Evolutionary conservation across 192 early-diverging fungal species (phyloP).

Genomic region (Backusella mclennaniae): DNA sequence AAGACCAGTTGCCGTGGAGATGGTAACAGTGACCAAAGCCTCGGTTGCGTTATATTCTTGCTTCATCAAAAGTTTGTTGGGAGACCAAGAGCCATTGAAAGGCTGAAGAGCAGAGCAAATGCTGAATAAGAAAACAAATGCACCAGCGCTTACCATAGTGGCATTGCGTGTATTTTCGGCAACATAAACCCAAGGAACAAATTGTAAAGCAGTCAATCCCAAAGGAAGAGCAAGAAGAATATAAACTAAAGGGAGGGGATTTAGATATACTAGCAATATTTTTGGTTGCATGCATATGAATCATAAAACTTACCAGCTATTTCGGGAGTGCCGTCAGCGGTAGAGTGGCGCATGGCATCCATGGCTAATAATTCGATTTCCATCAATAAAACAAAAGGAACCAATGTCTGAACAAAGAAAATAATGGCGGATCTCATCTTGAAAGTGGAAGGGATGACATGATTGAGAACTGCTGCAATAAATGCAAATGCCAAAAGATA

Average conservation of each 20-base stretch:
- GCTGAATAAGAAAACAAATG: conserved; percentile 33
- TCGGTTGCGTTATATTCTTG: conserved; percentile 40
- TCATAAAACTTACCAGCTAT: conserved; percentile 18
- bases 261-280: not conserved
- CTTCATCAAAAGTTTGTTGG: conserved; percentile 44
- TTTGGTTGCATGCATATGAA: conserved; percentile 17
- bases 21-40: conserved; percentile 30
- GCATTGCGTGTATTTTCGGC: conserved; percentile 27
- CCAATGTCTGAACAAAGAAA: conserved; percentile 19
- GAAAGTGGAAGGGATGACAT: not conserved
- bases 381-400: conserved; percentile 39
- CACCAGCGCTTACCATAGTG: conserved; percentile 3
- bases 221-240: conserved; percentile 36
- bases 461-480: conserved; percentile 21
- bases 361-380: conserved; percentile 44
- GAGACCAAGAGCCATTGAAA: conserved; percentile 38
- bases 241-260: conserved; percentile 33
- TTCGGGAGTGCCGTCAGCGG: conserved; percentile 52
- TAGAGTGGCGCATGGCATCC: conserved; percentile 47
- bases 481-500: conserved; percentile 39
- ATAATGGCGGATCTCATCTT: conserved; percentile 8
- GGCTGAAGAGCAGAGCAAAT: conserved; percentile 36
- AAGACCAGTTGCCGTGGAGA: conserved; percentile 21
- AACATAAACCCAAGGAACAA: conserved; percentile 45
- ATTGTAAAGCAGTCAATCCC: conserved; percentile 35